Evolutionary conservation across 495 filamentous ascomycete species (phyloP).

Genomic region (Podospora tetraspora): DNA sequence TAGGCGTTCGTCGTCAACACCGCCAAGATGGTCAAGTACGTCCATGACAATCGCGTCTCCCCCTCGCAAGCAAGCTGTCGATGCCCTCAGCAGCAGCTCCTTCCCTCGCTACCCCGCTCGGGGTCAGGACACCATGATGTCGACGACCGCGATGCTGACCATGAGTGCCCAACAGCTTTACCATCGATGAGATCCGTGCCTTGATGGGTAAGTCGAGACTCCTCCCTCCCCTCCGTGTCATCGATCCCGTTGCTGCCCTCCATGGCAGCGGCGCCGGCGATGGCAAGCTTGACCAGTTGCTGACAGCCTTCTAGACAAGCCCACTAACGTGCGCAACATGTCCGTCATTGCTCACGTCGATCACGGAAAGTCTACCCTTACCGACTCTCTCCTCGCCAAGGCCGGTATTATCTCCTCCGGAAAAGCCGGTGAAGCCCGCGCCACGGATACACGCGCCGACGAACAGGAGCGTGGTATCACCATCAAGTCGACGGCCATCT

Average conservation of each 20-base stretch:
- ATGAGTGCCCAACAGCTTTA: conserved; percentile 68
- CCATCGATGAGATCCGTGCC: conserved; percentile 91
- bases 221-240: neutral
- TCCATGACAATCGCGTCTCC: conserved; percentile 27
- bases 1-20: conserved; percentile 47
- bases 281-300: conserved; percentile 4
- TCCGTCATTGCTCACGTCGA: conserved; percentile 99
- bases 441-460: conserved; percentile 94
- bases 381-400: conserved; percentile 97
- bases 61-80: neutral
- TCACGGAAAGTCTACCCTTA: conserved; percentile 99
- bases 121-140: conserved; percentile 34
- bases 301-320: conserved; percentile 56
- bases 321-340: conserved; percentile 96
- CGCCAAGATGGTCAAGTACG: conserved; percentile 99
- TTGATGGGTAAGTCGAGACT: conserved; percentile 64
- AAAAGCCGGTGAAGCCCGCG: conserved; percentile 91
- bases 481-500: conserved; percentile 99
- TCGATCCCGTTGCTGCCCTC: neutral
- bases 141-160: conserved; percentile 29
- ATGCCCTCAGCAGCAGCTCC: conserved; percentile 3
- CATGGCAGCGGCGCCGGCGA: neutral
- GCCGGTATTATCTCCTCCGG: conserved; percentile 99
- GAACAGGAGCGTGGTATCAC: conserved; percentile 99
- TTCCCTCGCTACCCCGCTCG: conserved; percentile 34